These are phyloP conservation scores for Globisporangium carolinianum DNA, from an alignment of 352 stramenopile species.

Conservation along the genomic window DNA sequence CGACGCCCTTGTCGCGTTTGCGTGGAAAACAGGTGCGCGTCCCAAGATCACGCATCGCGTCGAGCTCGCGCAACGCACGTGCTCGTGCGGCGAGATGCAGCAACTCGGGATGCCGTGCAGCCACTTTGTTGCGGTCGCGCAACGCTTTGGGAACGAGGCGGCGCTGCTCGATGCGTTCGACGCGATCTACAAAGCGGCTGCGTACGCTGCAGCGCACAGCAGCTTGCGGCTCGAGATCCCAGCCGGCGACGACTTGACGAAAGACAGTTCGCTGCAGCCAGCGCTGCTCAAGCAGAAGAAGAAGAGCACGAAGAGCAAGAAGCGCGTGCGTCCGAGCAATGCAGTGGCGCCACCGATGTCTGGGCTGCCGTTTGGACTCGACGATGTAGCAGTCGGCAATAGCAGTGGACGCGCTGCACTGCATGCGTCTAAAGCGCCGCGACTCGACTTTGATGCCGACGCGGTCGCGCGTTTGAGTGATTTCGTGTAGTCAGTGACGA, in stretches of 20 bases:
- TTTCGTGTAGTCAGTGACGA: constrained; percentile 29
- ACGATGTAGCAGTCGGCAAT: not conserved
- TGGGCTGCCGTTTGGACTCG: too few relatives aligned
- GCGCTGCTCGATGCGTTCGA: constrained; percentile 63
- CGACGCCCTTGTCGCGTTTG: constrained; percentile 71
- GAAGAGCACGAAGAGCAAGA: constrained; percentile 46
- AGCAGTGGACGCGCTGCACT: not conserved
- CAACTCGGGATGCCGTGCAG: constrained; percentile 66
- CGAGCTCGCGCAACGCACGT: constrained; percentile 56
- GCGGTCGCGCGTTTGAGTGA: constrained; percentile 50
- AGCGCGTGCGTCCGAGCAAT: constrained; percentile 26
- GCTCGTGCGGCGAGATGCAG: constrained; percentile 68
- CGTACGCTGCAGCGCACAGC: constrained; percentile 52
- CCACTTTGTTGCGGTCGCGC: constrained; percentile 66
- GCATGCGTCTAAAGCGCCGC: constrained; percentile 26
- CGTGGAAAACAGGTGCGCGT: constrained; percentile 60
- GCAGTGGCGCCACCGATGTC: not conserved
- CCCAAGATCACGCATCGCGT: constrained; percentile 75
- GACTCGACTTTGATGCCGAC: constrained; percentile 56
- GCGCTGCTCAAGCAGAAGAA: constrained; percentile 18
- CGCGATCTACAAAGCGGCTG: constrained; percentile 61
- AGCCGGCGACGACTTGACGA: constrained; percentile 55
- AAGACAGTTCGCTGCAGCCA: constrained; percentile 57
- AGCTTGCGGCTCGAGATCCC: constrained; percentile 76
- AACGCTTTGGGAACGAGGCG: constrained; percentile 59